Percentiles rank a stretch among this genome's conserved stretches.
phyloP scores from a whole-genome alignment of 306 rosid species.

The Herpetospermum pedunculosum region DNA sequence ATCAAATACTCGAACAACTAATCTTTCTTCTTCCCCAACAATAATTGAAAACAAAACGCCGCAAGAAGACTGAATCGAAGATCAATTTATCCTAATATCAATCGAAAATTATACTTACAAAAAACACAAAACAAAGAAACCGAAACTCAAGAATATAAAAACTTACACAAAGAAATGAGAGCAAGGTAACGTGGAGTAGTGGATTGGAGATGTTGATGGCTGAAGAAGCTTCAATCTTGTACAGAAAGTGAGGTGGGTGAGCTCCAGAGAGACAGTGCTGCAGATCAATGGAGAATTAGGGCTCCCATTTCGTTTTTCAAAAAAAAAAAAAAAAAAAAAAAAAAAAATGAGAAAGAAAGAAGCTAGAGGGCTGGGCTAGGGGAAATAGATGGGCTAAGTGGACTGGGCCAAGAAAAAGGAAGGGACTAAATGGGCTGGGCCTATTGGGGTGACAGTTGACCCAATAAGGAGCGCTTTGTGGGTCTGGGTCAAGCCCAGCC shows the following conservation, averaged over 20 bases:
- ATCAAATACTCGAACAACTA: not conserved
- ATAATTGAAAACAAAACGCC: not conserved
- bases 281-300: not conserved
- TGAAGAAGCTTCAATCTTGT: not conserved
- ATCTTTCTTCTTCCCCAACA: not conserved
- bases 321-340: not conserved
- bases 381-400: not conserved
- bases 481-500: not conserved
- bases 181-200: not conserved
- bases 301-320: not conserved
- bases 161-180: not conserved
- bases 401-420: not conserved
- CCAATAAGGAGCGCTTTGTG: not conserved
- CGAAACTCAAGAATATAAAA: not conserved
- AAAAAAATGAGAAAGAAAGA: not conserved
- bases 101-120: not conserved
- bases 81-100: not conserved
- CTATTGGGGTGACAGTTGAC: not conserved
- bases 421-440: not conserved
- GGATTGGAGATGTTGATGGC: not conserved
- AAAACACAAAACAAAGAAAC: not conserved
- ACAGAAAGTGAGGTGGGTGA: not conserved
- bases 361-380: not conserved
- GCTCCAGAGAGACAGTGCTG: not conserved
- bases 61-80: not conserved